Conservation (phyloP, 2,329 filamentous ascomycete genomes). For the Lecanosticta acicola region DNA sequence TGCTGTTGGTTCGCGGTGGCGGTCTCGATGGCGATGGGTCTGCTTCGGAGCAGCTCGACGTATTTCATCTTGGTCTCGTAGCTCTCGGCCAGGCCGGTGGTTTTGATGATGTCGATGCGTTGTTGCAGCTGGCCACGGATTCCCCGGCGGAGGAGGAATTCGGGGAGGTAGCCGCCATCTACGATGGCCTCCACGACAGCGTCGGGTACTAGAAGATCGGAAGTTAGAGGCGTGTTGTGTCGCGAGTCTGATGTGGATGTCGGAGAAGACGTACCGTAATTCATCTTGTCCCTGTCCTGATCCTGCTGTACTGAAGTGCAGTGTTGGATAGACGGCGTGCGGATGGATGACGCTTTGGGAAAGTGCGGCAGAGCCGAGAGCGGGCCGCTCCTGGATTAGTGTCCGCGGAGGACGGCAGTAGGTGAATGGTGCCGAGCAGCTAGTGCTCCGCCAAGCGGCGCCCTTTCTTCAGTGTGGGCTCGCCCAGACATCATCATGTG, state of each 20-base stretch:
- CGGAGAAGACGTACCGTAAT: slow-evolving; percentile 18
- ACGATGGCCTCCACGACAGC: slow-evolving; percentile 51
- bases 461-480: no score
- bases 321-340: no score
- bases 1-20: slow-evolving; percentile 62
- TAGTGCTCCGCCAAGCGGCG: background rate
- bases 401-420: no score
- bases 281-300: no score
- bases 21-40: slow-evolving; percentile 65
- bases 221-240: no score
- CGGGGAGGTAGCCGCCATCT: slow-evolving; percentile 61
- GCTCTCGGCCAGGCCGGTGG: slow-evolving; percentile 48
- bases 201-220: no score
- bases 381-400: background rate
- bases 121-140: slow-evolving; percentile 62
- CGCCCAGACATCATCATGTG: no score
- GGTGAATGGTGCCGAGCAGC: background rate
- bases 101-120: slow-evolving; percentile 52
- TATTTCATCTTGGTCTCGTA: slow-evolving; percentile 60
- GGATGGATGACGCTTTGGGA: background rate
- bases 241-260: background rate
- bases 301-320: no score
- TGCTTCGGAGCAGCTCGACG: slow-evolving; percentile 52
- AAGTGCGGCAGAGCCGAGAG: background rate
- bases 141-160: slow-evolving; percentile 56